Conservation (phyloP, 768 basidiomycete genomes). For the Leucogyrophana mollusca region DNA sequence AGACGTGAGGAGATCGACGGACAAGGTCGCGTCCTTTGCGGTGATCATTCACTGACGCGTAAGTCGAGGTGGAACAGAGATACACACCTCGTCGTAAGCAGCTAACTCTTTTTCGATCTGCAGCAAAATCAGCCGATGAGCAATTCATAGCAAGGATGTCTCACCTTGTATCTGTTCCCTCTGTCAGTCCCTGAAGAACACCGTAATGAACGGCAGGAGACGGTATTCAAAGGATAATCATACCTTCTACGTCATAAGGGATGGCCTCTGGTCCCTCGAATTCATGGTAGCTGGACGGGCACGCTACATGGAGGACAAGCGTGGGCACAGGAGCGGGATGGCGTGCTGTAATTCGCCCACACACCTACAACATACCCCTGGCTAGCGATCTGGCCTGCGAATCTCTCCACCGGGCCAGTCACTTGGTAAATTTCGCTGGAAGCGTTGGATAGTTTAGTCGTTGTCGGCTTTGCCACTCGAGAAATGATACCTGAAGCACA, state of each 20-base stretch:
- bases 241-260: conserved; percentile 85
- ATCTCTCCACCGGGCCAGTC: conserved; percentile 95
- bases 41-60: conserved; percentile 2
- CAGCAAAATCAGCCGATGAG: conserved; percentile 6
- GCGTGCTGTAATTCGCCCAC: conserved; percentile 18
- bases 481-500: conserved; percentile 67
- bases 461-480: no score
- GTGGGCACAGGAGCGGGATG: background rate
- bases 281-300: conserved; percentile 88
- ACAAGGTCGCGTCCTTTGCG: conserved; percentile 69
- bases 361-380: conserved; percentile 81
- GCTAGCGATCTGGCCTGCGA: conserved; percentile 84
- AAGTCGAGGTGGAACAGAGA: background rate
- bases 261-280: conserved; percentile 88
- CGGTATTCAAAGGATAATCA: conserved; percentile 3
- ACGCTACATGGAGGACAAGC: conserved; percentile 46
- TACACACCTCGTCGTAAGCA: conserved; percentile 81
- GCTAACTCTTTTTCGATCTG: conserved; percentile 86
- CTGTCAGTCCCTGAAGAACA: conserved; percentile 65
- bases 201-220: conserved; percentile 3
- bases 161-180: conserved; percentile 91
- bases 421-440: conserved; percentile 92
- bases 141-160: background rate
- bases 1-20: conserved; percentile 72
- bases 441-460: background rate